phyloP scores from a whole-genome alignment of 2,329 filamentous ascomycete genomes.

The Ilyonectria mors-panacis region DNA sequence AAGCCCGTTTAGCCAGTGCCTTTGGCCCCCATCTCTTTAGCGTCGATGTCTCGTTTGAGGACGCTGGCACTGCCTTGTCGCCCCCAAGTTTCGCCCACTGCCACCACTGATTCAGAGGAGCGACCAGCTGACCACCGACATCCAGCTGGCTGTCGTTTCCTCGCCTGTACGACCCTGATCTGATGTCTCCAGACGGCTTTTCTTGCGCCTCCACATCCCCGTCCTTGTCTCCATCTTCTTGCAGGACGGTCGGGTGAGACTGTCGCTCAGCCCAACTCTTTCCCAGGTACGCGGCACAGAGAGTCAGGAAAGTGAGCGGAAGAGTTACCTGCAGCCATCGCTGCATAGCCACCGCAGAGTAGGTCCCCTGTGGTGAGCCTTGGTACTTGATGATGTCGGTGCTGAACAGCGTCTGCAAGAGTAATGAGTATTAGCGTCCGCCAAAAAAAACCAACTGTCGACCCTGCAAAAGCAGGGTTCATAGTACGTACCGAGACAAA shows the following conservation, averaged over 20 bases:
- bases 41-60: background rate
- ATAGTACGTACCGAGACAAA: conserved; percentile 24
- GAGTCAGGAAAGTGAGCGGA: background rate
- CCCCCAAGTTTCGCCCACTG: background rate
- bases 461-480: background rate
- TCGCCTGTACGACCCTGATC: no score
- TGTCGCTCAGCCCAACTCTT: background rate
- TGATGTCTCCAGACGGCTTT: no score
- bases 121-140: background rate
- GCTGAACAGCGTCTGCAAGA: conserved; percentile 13
- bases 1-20: background rate
- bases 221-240: background rate
- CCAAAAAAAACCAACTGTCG: background rate
- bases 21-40: background rate
- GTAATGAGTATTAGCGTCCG: background rate
- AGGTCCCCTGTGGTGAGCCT: background rate
- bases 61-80: background rate
- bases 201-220: background rate
- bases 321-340: conserved; percentile 18
- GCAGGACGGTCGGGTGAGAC: background rate
- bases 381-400: conserved; percentile 25
- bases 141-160: background rate
- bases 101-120: background rate
- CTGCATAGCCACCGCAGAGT: conserved; percentile 12
- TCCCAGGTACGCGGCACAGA: background rate